Evolutionary conservation across 805 yeast genomes (phyloP).

Genomic region (Myxozyma nipponensis): DNA sequence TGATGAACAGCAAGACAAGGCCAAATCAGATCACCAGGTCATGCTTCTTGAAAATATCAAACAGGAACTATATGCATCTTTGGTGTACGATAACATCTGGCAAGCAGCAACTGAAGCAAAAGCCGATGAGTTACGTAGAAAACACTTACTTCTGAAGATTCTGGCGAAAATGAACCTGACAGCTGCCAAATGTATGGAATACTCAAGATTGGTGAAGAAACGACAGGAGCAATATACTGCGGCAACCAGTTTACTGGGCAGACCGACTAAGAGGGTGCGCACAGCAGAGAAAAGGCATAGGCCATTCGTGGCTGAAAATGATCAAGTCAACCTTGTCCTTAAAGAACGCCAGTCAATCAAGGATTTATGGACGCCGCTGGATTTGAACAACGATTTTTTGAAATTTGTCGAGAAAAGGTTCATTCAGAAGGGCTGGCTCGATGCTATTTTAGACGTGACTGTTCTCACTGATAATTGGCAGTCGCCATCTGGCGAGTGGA

Average conservation of each 20-base stretch:
- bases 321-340: slow-evolving; percentile 26
- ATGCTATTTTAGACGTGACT: slow-evolving; percentile 39
- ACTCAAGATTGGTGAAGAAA: slow-evolving; percentile 38
- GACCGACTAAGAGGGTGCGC: slow-evolving; percentile 14
- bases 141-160: slow-evolving; percentile 34
- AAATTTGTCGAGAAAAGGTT: slow-evolving; percentile 35
- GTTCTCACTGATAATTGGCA: slow-evolving; percentile 51
- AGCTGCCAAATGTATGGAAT: slow-evolving; percentile 32
- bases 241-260: slow-evolving; percentile 26
- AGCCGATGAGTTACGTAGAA: slow-evolving; percentile 45
- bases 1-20: neutral
- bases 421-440: slow-evolving; percentile 29
- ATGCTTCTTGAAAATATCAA: slow-evolving; percentile 42
- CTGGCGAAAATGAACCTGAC: slow-evolving; percentile 37
- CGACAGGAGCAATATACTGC: slow-evolving; percentile 39
- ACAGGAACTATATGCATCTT: slow-evolving; percentile 54
- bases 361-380: slow-evolving; percentile 49
- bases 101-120: slow-evolving; percentile 42
- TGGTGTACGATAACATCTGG: slow-evolving; percentile 55
- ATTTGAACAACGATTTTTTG: slow-evolving; percentile 39
- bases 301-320: slow-evolving; percentile 26
- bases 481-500: slow-evolving; percentile 47
- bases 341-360: slow-evolving; percentile 39
- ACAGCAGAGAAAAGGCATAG: slow-evolving; percentile 19
- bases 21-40: slow-evolving; percentile 28